Evolutionary conservation across 176 grass and related monocot species (phyloP), one percentile per base, ranked within the genome.

Genomic region (Tillandsia leiboldiana): DNA sequence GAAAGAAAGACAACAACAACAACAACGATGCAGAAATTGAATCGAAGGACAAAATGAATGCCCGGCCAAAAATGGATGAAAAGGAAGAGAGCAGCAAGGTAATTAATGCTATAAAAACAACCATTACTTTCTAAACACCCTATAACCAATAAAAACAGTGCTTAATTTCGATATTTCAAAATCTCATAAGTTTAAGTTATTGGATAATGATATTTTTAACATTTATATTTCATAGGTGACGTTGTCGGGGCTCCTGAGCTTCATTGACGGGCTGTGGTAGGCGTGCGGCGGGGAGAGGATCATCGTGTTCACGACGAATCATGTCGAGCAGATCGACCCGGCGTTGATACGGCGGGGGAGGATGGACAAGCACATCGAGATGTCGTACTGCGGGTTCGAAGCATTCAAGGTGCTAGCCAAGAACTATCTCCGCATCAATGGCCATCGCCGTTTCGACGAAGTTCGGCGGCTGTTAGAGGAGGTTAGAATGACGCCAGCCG

Each of bases 321-420:
- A 89, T 79, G 12, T 82, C 1, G 48, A 82, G 53, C 82, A 85
- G 64, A 68, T 89, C 12, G 85, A 91, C 29, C 70, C 72, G 42
- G 85, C 82, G 26, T 79, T 91, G 17, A 91, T 91, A 53, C 33
- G 89, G 14, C 48, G 69, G 1, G 89, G 89, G 0, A 73, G 89
- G 2, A 91, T 88, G 89, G 89, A 91, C 79, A 91, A 88, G 70
- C 89, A 83, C 70, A 83, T 91, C 66, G 79, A 91, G 82, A 88
- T 88, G 89, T 91, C 82, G 3, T 91, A 85, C 76, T 91, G 89
- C 76, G 2, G 76, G 53, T 84, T 75, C 48, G 76, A 80, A 27
- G 82, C 79, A 0, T 87, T 87, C 61, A 74, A 80, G 85, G 78
- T 87, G 72, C 68, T 91, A 0, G 79, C 82, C n/a, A 82, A 73